Base-by-base conservation (phyloP, 2,329 filamentous ascomycete genomes). In the Aspergillus ruber region DNA sequence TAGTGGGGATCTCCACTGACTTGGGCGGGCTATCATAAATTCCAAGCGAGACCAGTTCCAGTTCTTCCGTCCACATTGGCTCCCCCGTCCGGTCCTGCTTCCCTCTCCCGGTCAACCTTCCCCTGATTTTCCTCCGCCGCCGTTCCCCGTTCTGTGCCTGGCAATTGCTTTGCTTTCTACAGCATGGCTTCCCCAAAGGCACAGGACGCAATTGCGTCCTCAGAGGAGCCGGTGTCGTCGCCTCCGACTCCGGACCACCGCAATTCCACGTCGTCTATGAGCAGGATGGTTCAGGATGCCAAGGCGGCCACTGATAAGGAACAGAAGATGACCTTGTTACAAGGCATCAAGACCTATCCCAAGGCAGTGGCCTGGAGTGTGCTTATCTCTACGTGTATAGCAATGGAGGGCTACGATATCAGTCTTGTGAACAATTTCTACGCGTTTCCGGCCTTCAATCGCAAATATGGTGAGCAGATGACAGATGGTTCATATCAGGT, bases 341-440 rank as follows among this genome's bases (percentile, higher is more conserved):
- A 95, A 72, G 89, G 88, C 52, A 77, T 95, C 66, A 82, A 76
- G 62, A 76, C 93, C 21, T 95, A 95, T 63, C 89, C 88, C 49
- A 91, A 94, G 73, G 90, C 90, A 18, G 84, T 94, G 48, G 78
- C 74, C 18, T 95, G 88, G 88, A 88, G 84, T 58, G 61, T 95
- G 44, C 74, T 94, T 50, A 90, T 95, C 67, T 91, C 86, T n/a
- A 91, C 88, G 0, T 90, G 86, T 64, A 93, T 95, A 61, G 82
- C 81, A 59, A 95, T 95, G 90, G 89, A 95, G 68, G 89, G 88
- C 29, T 94, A 90, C 71, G 88, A 95, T 63, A 76, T 93, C 49
- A 84, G 81, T 59, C 74, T 94, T 45, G 81, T 93, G 59, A 88
- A 85, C 73, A 90, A 90, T 68, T 89, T 93, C 62, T 90, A 81